Percentiles rank a stretch among this genome's conserved stretches.
Conservation (phyloP, 495 filamentous ascomycete genomes). For the Cercophora scortea region DNA sequence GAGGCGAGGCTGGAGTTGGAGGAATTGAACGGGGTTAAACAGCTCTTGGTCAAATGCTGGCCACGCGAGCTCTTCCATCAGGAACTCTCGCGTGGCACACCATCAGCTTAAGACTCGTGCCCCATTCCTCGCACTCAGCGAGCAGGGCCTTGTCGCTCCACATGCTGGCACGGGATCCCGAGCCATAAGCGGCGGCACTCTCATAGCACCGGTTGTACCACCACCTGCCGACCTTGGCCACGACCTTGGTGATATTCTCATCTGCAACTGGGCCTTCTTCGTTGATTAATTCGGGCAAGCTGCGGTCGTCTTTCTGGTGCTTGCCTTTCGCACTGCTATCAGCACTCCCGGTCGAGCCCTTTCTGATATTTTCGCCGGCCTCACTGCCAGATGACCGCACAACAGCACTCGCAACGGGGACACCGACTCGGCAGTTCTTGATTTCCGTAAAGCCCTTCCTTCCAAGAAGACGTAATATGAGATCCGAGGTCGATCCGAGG, state of each 20-base stretch:
- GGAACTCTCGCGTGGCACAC: slow-evolving; percentile 73
- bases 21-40: too few species aligned
- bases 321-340: slow-evolving; percentile 8
- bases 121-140: slow-evolving; percentile 75
- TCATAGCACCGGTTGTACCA: slow-evolving; percentile 96
- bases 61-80: slow-evolving; percentile 30
- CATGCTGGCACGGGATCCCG: slow-evolving; percentile 54
- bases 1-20: too few species aligned
- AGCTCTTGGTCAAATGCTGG: slow-evolving; percentile 31
- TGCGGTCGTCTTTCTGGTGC: slow-evolving; percentile 42
- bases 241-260: slow-evolving; percentile 82
- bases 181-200: slow-evolving; percentile 41
- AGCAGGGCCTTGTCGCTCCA: slow-evolving; percentile 73
- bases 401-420: slow-evolving; percentile 75
- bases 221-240: slow-evolving; percentile 87
- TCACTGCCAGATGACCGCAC: slow-evolving; percentile 24
- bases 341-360: neutral
- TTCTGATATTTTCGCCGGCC: slow-evolving; percentile 8
- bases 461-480: slow-evolving; percentile 66
- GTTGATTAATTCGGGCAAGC: slow-evolving; percentile 62
- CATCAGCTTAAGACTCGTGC: slow-evolving; percentile 80
- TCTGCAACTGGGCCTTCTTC: slow-evolving; percentile 57
- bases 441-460: slow-evolving; percentile 75
- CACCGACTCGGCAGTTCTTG: slow-evolving; percentile 79
- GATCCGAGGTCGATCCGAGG: slow-evolving; percentile 70